A percentile compares a stretch with the other conserved stretches of the same genome.
phyloP scores from a whole-genome alignment of 225 moss, liverwort and hornwort species.

The Marchantia polymorpha region DNA sequence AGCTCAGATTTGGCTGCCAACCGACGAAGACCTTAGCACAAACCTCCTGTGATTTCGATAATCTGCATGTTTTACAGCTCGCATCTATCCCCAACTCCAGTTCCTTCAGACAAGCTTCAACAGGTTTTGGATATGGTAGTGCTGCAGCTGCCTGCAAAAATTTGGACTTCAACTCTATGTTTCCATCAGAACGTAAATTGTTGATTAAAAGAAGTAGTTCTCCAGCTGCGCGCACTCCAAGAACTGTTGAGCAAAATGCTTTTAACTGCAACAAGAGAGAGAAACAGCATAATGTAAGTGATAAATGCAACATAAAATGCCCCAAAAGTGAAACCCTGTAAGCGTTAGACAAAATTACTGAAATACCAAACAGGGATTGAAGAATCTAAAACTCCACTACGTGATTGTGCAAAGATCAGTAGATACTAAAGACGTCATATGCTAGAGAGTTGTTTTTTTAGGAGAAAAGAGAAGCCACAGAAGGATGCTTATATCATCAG shows the following conservation, averaged over 20 bases:
- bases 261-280: conserved; percentile 52
- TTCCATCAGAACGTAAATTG: conserved; percentile 36
- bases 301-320: neutral
- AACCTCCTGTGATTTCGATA: conserved; percentile 26
- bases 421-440: neutral
- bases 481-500: neutral
- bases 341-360: neutral
- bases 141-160: conserved; percentile 40
- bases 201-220: conserved; percentile 45
- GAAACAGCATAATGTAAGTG: neutral
- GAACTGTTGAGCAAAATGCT: conserved; percentile 65
- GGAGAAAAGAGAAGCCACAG: neutral
- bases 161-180: conserved; percentile 25
- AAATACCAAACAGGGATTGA: neutral
- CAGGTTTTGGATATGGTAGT: conserved; percentile 39
- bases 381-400: neutral
- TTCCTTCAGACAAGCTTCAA: conserved; percentile 33
- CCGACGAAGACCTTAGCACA: neutral
- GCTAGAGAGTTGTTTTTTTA: neutral
- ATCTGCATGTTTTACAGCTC: conserved; percentile 26
- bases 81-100: conserved; percentile 30
- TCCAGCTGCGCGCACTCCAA: conserved; percentile 65
- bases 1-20: neutral
- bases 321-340: neutral
- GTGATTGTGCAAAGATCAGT: neutral